Percentiles rank a stretch among this genome's conserved stretches.
phyloP scores from a whole-genome alignment of 495 filamentous ascomycete genomes.

The Trichoderma virens region DNA sequence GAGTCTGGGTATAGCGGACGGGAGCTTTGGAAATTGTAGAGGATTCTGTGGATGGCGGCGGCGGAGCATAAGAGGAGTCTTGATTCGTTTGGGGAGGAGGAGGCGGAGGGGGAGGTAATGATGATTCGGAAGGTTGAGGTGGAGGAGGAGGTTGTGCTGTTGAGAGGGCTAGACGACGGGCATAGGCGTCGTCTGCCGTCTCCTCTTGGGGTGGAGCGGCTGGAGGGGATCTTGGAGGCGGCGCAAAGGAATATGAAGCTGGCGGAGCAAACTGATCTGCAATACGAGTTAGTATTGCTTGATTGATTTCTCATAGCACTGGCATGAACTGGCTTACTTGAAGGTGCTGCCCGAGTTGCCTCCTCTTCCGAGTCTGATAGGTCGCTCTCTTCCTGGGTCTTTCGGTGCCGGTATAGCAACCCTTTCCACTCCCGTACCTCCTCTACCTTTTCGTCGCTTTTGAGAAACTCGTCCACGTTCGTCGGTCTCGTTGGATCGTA shows the following conservation, averaged over 20 bases:
- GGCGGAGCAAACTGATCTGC: slow-evolving; percentile 69
- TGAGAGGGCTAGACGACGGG: slow-evolving; percentile 51
- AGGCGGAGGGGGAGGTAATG: slow-evolving; percentile 32
- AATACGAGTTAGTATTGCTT: slow-evolving; percentile 4
- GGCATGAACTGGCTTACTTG: slow-evolving; percentile 35
- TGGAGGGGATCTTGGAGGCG: slow-evolving; percentile 51
- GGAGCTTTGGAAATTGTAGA: slow-evolving; percentile 75
- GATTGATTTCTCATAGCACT: neutral
- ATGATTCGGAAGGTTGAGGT: slow-evolving; percentile 23
- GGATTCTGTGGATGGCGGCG: slow-evolving; percentile 30
- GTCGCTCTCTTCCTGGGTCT: slow-evolving; percentile 39
- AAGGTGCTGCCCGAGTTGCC: slow-evolving; percentile 34
- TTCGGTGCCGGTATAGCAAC: slow-evolving; percentile 68
- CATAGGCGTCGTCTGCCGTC: slow-evolving; percentile 65
- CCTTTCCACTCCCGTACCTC: slow-evolving; percentile 88
- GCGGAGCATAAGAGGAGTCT: slow-evolving; percentile 37
- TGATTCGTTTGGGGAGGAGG: slow-evolving; percentile 39
- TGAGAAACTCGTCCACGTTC: slow-evolving; percentile 76
- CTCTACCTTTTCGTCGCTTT: slow-evolving; percentile 73
- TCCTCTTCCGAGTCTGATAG: slow-evolving; percentile 54
- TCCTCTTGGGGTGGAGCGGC: slow-evolving; percentile 43
- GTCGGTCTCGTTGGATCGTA: slow-evolving; percentile 84
- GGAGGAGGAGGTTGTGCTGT: slow-evolving; percentile 29
- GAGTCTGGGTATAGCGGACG: slow-evolving; percentile 64
- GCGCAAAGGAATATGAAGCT: slow-evolving; percentile 58